Evolutionary conservation across 441 rosid genomes (phyloP), one percentile per base, ranked within the genome.

Genomic region (Pelargonium australe): DNA sequence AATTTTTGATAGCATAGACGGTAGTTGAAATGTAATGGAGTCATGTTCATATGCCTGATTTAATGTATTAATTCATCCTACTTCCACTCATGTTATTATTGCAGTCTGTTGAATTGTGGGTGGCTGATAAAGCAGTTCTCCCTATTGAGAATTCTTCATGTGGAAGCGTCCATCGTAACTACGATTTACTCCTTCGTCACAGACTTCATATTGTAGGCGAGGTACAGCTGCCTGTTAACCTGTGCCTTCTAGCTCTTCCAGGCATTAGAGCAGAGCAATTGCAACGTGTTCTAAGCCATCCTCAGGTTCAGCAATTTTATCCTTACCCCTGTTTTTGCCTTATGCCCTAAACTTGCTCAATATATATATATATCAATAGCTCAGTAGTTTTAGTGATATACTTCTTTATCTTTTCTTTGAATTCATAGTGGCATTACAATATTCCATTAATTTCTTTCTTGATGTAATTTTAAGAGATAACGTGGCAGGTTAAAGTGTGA

Each of bases 191-290:
- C 63, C 94, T 95, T 69, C 91, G 96, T 43, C 99, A 90, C 79
- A 90, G 97, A 80, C 86, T 95, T 79, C 96, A 95, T 80, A 95
- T 92, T 69, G 96, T 87, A 5, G 94, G 92, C 67, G 99, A 95
- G 82, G 98, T 95, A 61, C 92, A 85, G 44, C 44, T 95, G 80
- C 83, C 72, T 68, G 86, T 95, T 55, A 89, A 86, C 70, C 97
- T 90, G 74, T 92, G 99, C 76, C 95, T 95, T 73, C 76, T 95
- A 69, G 98, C 85, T 55, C 78, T 88, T 72, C 89, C 91, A 63
- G 97, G 99, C 62, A 88, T 87, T 9, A 71, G 5, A 20, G 83
- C 78, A 67, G 87, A 87, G 75, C 95, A 95, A n/a, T 37, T 95
- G 53, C 86, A 86, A 78, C 76, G 81, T 69, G 95, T 92, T 72